Evolutionary conservation across 495 filamentous ascomycete species (phyloP).

Genomic region (Podospora appendiculata): DNA sequence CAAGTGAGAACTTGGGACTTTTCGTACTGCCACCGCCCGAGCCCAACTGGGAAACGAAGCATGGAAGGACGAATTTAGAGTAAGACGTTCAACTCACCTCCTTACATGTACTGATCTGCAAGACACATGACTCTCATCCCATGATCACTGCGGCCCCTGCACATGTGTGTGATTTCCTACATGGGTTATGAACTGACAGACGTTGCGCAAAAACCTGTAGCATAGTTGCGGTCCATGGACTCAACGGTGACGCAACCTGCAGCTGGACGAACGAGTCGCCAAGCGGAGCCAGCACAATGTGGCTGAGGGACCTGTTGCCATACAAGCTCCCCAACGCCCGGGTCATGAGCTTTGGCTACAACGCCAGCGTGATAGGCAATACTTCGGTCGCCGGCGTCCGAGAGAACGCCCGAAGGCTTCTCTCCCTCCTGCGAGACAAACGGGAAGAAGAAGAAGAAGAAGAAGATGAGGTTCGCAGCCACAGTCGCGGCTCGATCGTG

Average conservation of each 20-base stretch:
- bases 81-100: background rate
- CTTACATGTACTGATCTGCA: too few species aligned
- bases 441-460: conserved; percentile 1
- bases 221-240: conserved; percentile 7
- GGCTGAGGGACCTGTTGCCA: conserved; percentile 40
- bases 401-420: conserved; percentile 9
- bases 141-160: too few species aligned
- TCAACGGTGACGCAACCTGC: conserved; percentile 1
- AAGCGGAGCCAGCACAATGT: conserved; percentile 6
- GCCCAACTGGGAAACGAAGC: background rate
- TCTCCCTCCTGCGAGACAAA: background rate
- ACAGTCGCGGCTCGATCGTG: conserved; percentile 29
- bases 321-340: conserved; percentile 32
- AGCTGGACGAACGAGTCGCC: background rate
- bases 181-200: too few species aligned
- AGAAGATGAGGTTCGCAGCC: background rate
- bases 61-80: background rate
- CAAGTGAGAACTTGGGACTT: background rate
- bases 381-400: conserved; percentile 44
- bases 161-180: too few species aligned
- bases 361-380: conserved; percentile 33
- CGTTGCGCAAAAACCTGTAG: background rate
- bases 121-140: too few species aligned
- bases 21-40: background rate
- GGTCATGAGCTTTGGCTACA: conserved; percentile 41